phyloP scores from a whole-genome alignment of 208 protist genomes.

The Trichomonas tenax region DNA sequence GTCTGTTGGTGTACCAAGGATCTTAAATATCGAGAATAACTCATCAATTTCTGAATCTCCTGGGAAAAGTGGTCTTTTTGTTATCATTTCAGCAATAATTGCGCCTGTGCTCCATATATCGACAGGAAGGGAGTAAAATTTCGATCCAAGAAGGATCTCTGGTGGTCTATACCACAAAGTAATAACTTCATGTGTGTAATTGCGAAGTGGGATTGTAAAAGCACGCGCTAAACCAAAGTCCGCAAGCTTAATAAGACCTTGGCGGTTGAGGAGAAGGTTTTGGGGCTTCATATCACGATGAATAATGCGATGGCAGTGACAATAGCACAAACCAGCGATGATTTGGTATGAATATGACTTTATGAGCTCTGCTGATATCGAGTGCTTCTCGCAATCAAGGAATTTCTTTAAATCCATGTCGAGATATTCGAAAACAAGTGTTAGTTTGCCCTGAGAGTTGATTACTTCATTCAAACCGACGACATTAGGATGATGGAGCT shows the following conservation, averaged over 20 bases:
- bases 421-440: conserved; percentile 85
- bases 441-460: conserved; percentile 72
- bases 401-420: conserved; percentile 85
- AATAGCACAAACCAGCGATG: conserved; percentile 61
- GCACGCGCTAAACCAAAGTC: conserved; percentile 51
- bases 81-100: conserved; percentile 51
- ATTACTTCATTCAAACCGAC: conserved; percentile 80
- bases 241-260: conserved; percentile 60
- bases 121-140: conserved; percentile 87
- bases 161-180: conserved; percentile 99
- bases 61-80: conserved; percentile 43
- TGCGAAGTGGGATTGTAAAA: conserved; percentile 87
- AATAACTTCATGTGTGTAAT: conserved; percentile 86
- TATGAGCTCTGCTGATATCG: conserved; percentile 36
- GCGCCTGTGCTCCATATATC: conserved; percentile 96
- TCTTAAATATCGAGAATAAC: conserved; percentile 40
- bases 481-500: conserved; percentile 85
- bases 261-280: conserved; percentile 60
- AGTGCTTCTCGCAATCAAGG: conserved; percentile 53
- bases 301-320: conserved; percentile 58
- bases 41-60: conserved; percentile 47
- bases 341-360: conserved; percentile 49
- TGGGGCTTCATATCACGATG: conserved; percentile 70
- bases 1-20: conserved; percentile 62
- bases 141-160: conserved; percentile 93